phyloP scores from a whole-genome alignment of 495 filamentous ascomycete species.

The Penicillium psychrofluorescens region DNA sequence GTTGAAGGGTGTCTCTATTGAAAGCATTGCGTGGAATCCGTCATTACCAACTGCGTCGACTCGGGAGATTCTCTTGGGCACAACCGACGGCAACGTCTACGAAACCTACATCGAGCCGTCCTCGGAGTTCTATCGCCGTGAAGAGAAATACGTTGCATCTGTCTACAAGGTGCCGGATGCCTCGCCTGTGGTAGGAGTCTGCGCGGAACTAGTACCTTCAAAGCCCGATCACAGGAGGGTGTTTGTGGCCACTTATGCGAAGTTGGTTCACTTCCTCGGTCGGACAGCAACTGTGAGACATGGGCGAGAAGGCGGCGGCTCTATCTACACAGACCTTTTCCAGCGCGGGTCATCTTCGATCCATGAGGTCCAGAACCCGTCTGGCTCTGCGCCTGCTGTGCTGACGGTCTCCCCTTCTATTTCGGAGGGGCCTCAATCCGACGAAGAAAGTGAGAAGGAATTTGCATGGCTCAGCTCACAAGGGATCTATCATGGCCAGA shows the following conservation, averaged over 20 bases:
- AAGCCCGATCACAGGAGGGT: slow-evolving; percentile 66
- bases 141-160: slow-evolving; percentile 81
- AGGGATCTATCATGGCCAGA: slow-evolving; percentile 79
- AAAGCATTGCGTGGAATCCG: slow-evolving; percentile 91
- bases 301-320: slow-evolving; percentile 72
- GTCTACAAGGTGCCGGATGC: slow-evolving; percentile 75
- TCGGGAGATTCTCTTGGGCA: slow-evolving; percentile 87
- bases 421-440: slow-evolving; percentile 37
- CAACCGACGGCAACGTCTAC: slow-evolving; percentile 88
- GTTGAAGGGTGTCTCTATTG: slow-evolving; percentile 77
- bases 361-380: slow-evolving; percentile 56
- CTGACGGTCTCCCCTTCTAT: slow-evolving; percentile 71
- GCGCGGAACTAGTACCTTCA: slow-evolving; percentile 62
- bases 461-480: slow-evolving; percentile 89
- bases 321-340: slow-evolving; percentile 80
- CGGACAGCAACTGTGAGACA: slow-evolving; percentile 51
- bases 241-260: slow-evolving; percentile 66
- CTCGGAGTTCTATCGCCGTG: slow-evolving; percentile 86
- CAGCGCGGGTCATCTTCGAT: slow-evolving; percentile 71
- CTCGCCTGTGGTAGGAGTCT: slow-evolving; percentile 70
- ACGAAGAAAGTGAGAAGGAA: slow-evolving; percentile 53
- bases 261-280: slow-evolving; percentile 71
- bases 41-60: slow-evolving; percentile 94
- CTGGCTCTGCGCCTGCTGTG: slow-evolving; percentile 50
- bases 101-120: slow-evolving; percentile 93